Evolutionary conservation across 495 filamentous ascomycete species (phyloP).

Genomic region (Penicillium riverlandense): DNA sequence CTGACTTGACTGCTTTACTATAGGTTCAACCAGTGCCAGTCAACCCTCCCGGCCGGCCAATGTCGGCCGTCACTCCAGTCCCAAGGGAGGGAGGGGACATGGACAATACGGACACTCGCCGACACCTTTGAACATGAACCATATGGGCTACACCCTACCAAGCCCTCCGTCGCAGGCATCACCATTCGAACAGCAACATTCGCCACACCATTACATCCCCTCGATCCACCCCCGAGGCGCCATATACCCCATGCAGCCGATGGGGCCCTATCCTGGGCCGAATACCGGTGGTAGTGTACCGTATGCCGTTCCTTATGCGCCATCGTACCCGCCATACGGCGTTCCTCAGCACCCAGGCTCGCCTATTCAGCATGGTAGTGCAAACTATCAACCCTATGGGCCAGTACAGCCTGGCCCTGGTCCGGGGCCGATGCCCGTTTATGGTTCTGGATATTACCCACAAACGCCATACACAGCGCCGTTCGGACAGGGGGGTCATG

Average conservation of each 20-base stretch:
- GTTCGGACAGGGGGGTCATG: constrained; percentile 11
- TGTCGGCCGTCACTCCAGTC: constrained; percentile 14
- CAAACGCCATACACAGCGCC: constrained; percentile 13
- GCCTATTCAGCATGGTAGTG: constrained; percentile 17
- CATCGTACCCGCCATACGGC: constrained; percentile 23
- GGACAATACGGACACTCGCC: constrained; percentile 19
- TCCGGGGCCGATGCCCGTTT: background rate
- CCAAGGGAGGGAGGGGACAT: constrained; percentile 11
- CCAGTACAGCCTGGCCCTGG: background rate
- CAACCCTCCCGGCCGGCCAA: constrained; percentile 14
- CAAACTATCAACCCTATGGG: constrained; percentile 23
- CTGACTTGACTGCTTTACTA: background rate
- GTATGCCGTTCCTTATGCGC: constrained; percentile 24
- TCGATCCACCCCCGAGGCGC: constrained; percentile 18
- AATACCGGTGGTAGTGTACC: constrained; percentile 11
- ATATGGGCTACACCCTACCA: constrained; percentile 39
- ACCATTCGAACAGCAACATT: constrained; percentile 22
- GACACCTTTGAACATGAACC: constrained; percentile 37
- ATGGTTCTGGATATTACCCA: constrained; percentile 20
- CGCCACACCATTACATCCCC: constrained; percentile 26
- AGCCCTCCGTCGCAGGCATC: constrained; percentile 23
- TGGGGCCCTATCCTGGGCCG: constrained; percentile 29
- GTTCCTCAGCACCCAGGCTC: constrained; percentile 17
- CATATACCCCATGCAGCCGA: constrained; percentile 31
- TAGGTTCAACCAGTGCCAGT: constrained; percentile 10